Base-by-base conservation (phyloP, 306 rosid species). In the Astragalus membranaceus region DNA sequence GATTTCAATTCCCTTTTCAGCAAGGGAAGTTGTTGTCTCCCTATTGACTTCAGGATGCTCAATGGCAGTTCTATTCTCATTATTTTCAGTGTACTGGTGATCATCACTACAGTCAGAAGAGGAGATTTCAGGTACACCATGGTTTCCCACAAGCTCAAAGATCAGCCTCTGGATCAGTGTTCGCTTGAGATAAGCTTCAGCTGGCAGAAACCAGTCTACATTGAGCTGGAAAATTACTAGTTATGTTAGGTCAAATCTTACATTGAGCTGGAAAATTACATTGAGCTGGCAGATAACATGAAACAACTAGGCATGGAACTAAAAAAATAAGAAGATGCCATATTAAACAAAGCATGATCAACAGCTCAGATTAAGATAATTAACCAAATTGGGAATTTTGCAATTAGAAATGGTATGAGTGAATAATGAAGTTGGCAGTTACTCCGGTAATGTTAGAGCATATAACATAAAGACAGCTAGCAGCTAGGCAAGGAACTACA, bases 111-210 rank as follows among this genome's bases (percentile, higher is more conserved):
- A 74, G 48, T 79, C 84, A 43, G 89, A 80, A 51, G 87, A 67
- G 53, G 86, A 76, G 69, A 65, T 74, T 76, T 85, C 89, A 13
- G 47, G 79, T 43, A 61, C 69, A 65, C 70, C 75, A 29, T 64
- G 78, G 73, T 73, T 82, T 79, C 79, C 87, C 79, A 93, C 80
- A n/a, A 88, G 92, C 75, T 81, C 88, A 64, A 71, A 88, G 64
- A 93, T 88, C 76, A 90, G 73, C 76, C 76, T 93, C 92, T 90
- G 96, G 76, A 93, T 88, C 68, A 87, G 81, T 54, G 92, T 82
- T 57, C 98, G 88, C 91, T 93, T 93, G 76, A 88, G 90, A 57
- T 88, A 93, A 54, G 97, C 97, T 84, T 93, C 98, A 1, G 88
- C 79, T 44, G 98, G 97, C 8, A 58, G 87, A 86, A 93, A 93